These are phyloP conservation scores for Akebia trifoliata DNA, from an alignment of 164 flowering plant species.

Conservation along the genomic window DNA sequence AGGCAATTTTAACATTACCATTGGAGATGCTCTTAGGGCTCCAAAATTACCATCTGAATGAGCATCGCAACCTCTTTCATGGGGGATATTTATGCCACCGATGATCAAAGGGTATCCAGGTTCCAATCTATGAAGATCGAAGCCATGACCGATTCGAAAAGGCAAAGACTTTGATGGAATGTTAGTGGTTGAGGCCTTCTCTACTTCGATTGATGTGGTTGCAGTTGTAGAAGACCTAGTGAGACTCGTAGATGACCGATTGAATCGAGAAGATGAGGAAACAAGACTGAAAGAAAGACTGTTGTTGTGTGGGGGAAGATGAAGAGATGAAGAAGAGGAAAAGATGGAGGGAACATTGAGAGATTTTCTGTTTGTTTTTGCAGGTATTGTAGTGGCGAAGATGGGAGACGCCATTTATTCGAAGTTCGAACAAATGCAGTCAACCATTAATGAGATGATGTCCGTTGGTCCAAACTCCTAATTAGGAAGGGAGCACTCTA, in stretches of 20 bases:
- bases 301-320: neutral
- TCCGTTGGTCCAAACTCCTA: too few relatives aligned
- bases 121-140: conserved; percentile 90
- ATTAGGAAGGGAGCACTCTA: too few relatives aligned
- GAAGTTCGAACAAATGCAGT: too few relatives aligned
- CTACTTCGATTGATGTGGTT: conserved; percentile 29
- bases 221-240: conserved; percentile 26
- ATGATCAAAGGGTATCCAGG: conserved; percentile 93
- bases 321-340: too few relatives aligned
- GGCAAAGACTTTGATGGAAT: conserved; percentile 49
- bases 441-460: too few relatives aligned
- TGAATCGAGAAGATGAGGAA: neutral
- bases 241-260: neutral
- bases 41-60: conserved; percentile 89
- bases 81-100: conserved; percentile 87
- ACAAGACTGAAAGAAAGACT: neutral
- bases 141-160: conserved; percentile 91
- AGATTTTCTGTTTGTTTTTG: conserved; percentile 10
- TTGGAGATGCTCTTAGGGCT: too few relatives aligned
- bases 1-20: too few relatives aligned
- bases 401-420: conserved; percentile 18
- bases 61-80: conserved; percentile 94
- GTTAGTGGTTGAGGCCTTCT: conserved; percentile 9
- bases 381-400: conserved; percentile 12
- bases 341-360: too few relatives aligned